Conservation (phyloP, 1,284 basidiomycete species). For the Phenoliferia sp. region DNA sequence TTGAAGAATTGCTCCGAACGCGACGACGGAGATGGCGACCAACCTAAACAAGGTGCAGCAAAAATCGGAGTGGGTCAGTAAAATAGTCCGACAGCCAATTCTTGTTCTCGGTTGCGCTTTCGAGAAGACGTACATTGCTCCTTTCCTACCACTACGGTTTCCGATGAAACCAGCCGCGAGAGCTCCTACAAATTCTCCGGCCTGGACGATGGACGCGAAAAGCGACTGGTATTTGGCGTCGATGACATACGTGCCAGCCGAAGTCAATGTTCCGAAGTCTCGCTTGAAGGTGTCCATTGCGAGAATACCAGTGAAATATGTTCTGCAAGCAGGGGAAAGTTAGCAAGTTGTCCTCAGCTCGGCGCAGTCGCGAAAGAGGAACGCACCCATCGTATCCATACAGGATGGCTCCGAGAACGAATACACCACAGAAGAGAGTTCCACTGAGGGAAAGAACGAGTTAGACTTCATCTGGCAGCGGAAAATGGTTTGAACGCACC, state of each 20-base stretch:
- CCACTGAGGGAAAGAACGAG: not conserved
- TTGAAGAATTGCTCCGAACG: not conserved
- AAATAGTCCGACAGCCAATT: too few species aligned
- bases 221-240: not conserved
- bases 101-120: too few species aligned
- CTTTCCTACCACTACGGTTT: not conserved
- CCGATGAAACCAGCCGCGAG: not conserved
- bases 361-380: not conserved
- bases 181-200: not conserved
- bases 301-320: not conserved
- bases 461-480: not conserved
- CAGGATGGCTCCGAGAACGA: not conserved
- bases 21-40: not conserved
- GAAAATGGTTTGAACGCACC: not conserved
- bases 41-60: not conserved
- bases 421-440: not conserved
- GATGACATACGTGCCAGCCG: not conserved
- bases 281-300: not conserved
- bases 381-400: not conserved
- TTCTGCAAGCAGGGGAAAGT: not conserved
- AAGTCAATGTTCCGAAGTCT: not conserved
- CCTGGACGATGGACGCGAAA: not conserved
- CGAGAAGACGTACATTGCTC: not conserved
- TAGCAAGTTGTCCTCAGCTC: not conserved
- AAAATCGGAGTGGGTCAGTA: too few species aligned